Evolutionary conservation across 345 rosid species (phyloP).

Genomic region (Dimocarpus longan): DNA sequence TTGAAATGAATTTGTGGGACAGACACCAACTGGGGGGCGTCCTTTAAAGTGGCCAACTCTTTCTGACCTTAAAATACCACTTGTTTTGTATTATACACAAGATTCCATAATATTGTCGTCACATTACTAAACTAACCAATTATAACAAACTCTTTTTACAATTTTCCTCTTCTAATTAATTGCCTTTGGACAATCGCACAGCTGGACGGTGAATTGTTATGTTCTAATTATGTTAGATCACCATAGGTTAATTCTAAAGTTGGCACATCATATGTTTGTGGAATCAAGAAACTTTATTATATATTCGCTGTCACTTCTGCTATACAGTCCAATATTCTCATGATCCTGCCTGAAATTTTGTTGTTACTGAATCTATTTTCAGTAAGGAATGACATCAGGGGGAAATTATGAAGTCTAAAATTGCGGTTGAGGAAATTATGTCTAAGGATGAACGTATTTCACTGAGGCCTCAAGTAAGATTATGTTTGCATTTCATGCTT

Average conservation of each 20-base stretch:
- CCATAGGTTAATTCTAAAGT: neutral
- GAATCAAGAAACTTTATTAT: neutral
- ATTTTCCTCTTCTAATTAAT: slow-evolving; percentile 1
- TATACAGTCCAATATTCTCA: neutral
- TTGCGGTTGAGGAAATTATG: too few species aligned
- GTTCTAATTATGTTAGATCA: slow-evolving; percentile 20
- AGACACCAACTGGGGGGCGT: slow-evolving; percentile 27
- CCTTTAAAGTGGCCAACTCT: slow-evolving; percentile 21
- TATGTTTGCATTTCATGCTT: too few species aligned
- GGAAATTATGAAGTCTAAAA: too few species aligned
- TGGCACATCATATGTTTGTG: neutral
- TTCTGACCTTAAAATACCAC: neutral
- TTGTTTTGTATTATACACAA: slow-evolving; percentile 9
- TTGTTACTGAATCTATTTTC: too few species aligned
- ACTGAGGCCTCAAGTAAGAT: too few species aligned
- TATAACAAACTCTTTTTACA: neutral
- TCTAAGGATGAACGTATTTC: too few species aligned
- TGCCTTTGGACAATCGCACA: slow-evolving; percentile 19
- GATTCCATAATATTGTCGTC: slow-evolving; percentile 21
- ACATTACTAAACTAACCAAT: neutral
- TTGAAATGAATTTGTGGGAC: slow-evolving; percentile 4
- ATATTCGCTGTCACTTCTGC: neutral
- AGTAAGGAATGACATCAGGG: too few species aligned
- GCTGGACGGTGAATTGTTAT: slow-evolving; percentile 21
- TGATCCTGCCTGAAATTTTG: neutral